phyloP scores from a whole-genome alignment of 1,139 yeast genomes.

The Yamadazyma songkhlaensis region DNA sequence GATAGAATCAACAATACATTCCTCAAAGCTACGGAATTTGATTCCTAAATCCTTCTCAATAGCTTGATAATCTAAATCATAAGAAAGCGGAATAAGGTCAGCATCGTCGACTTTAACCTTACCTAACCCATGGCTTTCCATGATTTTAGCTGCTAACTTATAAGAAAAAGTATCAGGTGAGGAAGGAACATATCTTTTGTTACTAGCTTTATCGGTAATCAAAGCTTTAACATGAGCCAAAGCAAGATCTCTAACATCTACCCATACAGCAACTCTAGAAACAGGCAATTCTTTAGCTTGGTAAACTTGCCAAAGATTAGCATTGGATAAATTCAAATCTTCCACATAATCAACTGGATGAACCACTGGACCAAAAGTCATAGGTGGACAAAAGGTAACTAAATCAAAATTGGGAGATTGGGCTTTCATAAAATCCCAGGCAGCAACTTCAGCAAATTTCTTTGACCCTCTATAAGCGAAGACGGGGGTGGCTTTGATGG shows the following conservation, averaged over 20 bases:
- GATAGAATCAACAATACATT: slow-evolving; percentile 34
- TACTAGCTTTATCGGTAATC: slow-evolving; percentile 22
- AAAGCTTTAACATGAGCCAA: slow-evolving; percentile 33
- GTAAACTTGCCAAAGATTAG: slow-evolving; percentile 15
- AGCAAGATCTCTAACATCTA: slow-evolving; percentile 41
- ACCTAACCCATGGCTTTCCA: slow-evolving; percentile 16
- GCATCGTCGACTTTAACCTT: slow-evolving; percentile 10
- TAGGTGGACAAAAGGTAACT: slow-evolving; percentile 49
- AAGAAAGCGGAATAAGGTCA: slow-evolving; percentile 10
- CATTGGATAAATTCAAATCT: slow-evolving; percentile 24
- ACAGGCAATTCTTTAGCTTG: slow-evolving; percentile 15
- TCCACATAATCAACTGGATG: slow-evolving; percentile 22
- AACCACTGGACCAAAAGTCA: slow-evolving; percentile 47
- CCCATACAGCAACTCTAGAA: slow-evolving; percentile 27
- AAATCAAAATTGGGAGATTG: slow-evolving; percentile 40
- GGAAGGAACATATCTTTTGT: slow-evolving; percentile 24
- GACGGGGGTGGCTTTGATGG: slow-evolving; percentile 30
- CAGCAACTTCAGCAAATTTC: slow-evolving; percentile 36
- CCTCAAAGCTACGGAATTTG: slow-evolving; percentile 29
- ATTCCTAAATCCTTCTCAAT: slow-evolving; percentile 32
- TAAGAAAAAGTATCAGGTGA: slow-evolving; percentile 25
- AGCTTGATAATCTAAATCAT: slow-evolving; percentile 22
- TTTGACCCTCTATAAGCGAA: slow-evolving; percentile 41
- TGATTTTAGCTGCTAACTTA: slow-evolving; percentile 22
- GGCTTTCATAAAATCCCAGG: slow-evolving; percentile 30